Evolutionary conservation across 805 yeast genomes (phyloP), one percentile per base, ranked within the genome.

Genomic region (Teunomyces panamensis): DNA sequence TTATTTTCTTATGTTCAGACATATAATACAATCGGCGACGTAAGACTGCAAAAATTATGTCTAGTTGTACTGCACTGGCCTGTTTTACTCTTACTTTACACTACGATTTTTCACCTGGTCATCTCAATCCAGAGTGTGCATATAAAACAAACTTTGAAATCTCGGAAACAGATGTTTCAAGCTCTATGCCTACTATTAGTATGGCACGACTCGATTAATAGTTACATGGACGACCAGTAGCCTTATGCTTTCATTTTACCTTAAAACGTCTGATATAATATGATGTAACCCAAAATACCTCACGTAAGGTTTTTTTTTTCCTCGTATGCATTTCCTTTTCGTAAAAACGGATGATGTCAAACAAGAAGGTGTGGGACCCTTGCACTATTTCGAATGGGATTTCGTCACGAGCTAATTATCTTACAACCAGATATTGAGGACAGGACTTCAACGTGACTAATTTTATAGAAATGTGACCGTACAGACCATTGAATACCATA

Each of bases 1-100:
- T 56, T 51, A 48, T 51, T 56, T 49, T 58, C 56, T 53, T 60
- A 53, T 34, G 49, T 16, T 55, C 57, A 9, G 62, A 50, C 64
- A 60, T 60, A 11, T 13, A 30, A 34, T 39, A 42, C 41, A 43
- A 39, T 48, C 37, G 34, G 41, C 42, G 47, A 47, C 53, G 46
- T 35, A 48, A 30, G 30, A 26, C 5, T 37, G 30, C n/a, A 37
- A 37, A 17, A 13, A 9, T 37, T 26, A n/a, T 39, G 26, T n/a
- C 6, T 13, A 37, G 11, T 5, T 20, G 24, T 11, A 37, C 27
- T n/a, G 24, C 41, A 36, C 41, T 13, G 9, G n/a, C 24, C 29
- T 36, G 9, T 13, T 14, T 14, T 14, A 9, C 20, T 36, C 17
- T 29, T 8, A 3, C n/a, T 16, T 13, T n/a, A 9, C n/a, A 16